Evolutionary conservation across 2,329 filamentous ascomycete genomes (phyloP), one percentile per base, ranked within the genome.

Genomic region (Xylaria sp.): DNA sequence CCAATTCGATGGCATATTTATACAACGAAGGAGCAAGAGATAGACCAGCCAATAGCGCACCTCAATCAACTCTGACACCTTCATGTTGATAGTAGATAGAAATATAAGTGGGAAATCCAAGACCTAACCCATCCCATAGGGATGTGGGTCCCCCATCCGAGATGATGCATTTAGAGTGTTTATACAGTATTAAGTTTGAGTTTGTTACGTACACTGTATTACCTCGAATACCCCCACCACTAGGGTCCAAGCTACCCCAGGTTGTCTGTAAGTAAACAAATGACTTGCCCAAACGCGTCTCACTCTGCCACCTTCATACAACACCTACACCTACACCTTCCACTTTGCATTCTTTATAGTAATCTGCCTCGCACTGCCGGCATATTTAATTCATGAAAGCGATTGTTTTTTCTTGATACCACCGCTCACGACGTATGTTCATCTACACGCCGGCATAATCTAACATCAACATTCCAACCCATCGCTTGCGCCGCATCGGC

Each of bases 261-360:
- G 31, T 58, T 58, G 6, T 26, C 33, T 23, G 54, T 46, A 70
- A 68, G 68, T 70, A 70, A 70, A 70, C 68, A 70, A 70, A 68
- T 51, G 46, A 33, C 64, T 49, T 54, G 36, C 23, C 53, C 46
- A 63, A 63, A 70, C 68, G 66, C 66, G 66, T 68, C 62, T 28
- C n/a, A 54, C 51, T 20, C 28, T 20, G 5, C 51, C 17, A 36
- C 36, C 60, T 38, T 53, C 46, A 53, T 31, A 23, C 49, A 62
- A 11, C 44, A 66, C 42, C 20, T 28, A 11, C 44, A 66, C 42
- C 20, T 28, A 13, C 48, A 54, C 44, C 62, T 58, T 51, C 61
- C 46, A 26, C 54, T 36, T 59, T 62, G 51, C 38, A 17, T 40
- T 15, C 13, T 40, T 17, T 15, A 40, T 15, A 40, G 5, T 17